Conservation (phyloP, 2,329 filamentous ascomycete genomes). For the Ceratocystis eucalypticola region DNA sequence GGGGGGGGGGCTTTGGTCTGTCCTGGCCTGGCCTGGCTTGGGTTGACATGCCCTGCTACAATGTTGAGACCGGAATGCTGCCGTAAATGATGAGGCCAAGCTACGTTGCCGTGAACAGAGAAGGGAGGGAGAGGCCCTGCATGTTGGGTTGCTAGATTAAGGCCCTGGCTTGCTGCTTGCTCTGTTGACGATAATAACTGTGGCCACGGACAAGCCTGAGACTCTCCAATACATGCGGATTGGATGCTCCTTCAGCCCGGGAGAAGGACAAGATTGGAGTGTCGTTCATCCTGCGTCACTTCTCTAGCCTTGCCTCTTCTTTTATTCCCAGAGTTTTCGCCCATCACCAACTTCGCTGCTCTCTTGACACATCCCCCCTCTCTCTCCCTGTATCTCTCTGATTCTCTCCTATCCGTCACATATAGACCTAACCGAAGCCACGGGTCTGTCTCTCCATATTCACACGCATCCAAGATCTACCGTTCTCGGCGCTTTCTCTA, state of each 20-base stretch:
- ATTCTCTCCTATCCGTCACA: neutral
- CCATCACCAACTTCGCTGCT: neutral
- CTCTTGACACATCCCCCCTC: neutral
- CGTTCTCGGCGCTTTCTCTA: neutral
- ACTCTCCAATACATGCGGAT: neutral
- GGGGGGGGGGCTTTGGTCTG: neutral
- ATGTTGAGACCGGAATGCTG: neutral
- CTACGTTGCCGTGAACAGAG: neutral
- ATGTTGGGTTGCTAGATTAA: neutral
- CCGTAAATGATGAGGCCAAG: neutral
- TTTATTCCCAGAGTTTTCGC: neutral
- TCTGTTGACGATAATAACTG: too few relatives aligned
- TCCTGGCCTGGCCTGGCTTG: neutral
- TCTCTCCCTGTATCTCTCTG: neutral
- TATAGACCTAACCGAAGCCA: neutral
- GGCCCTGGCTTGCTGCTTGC: neutral
- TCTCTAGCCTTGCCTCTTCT: neutral
- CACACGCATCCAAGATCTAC: neutral
- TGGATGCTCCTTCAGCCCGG: neutral
- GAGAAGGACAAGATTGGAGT: neutral
- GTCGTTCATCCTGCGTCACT: neutral
- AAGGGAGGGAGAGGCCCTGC: neutral
- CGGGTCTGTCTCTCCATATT: neutral
- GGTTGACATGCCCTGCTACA: neutral
- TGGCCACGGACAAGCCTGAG: too few relatives aligned